Base-by-base conservation (phyloP, 371 early-diverging fungal genomes). In the Enterocytospora artemiae region DNA sequence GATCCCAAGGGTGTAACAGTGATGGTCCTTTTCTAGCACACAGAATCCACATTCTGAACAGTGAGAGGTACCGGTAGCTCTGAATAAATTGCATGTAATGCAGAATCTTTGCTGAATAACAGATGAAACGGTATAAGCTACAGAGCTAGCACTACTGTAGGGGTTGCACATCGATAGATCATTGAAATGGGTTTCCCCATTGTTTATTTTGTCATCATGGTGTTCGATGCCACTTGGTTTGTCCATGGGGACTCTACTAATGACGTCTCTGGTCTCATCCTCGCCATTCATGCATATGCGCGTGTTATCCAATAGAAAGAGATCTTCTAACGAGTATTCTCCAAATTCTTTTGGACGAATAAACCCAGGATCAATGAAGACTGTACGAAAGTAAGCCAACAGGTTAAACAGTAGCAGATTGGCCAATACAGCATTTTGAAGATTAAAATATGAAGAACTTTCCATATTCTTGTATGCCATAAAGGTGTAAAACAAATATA, bases 21-120 rank as follows among this genome's bases (percentile, higher is more conserved):
- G 78, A 44, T 77, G 78, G 46, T 77, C 78, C 73, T 70, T 77
- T 27, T 71, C 69, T 1, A 66, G n/a, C 22, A 77, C 52, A 53
- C 78, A 77, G 20, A 34, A 33, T 27, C 67, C 54, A 46, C 78
- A 77, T 25, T 66, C 66, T 34, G 59, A 41, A 57, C 78, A 77
- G 56, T 77, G 78, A 1, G 69, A 56, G 30, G 59, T 60, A 1
- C 64, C 62, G 5, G 4, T 18, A 2, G 64, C 34, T 30, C 66
- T 49, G 53, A 71, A 76, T 37, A 71, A 65, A 50, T 67, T 67
- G 51, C 77, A 76, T 32, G 57, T 49, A 12, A 36, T 25, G 45
- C 76, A 76, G 50, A 67, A 76, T 54, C 59, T 63, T 45, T 70
- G 53, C 12, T 46, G 24, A 9, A 16, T 20, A 4, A 39, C 39